A percentile compares a stretch with the other conserved stretches of the same genome.
Conservation (phyloP, 768 basidiomycete species). For the Pilatotrama ljubarskyi region DNA sequence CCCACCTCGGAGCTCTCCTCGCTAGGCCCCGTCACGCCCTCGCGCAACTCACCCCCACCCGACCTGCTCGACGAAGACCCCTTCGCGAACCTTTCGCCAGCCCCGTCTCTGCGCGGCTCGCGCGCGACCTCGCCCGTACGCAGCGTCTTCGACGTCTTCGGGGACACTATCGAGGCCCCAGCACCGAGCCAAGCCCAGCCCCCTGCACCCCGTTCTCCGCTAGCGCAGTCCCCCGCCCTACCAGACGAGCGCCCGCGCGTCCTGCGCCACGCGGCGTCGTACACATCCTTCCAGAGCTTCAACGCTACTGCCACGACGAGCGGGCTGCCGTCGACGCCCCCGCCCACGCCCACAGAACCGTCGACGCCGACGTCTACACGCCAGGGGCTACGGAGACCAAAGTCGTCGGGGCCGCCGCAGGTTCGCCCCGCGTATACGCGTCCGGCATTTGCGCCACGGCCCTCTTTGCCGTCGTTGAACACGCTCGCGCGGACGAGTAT, state of each 20-base stretch:
- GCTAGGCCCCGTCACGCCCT: slow-evolving; percentile 17
- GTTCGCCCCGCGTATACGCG: slow-evolving; percentile 42
- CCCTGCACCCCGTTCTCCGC: slow-evolving; percentile 21
- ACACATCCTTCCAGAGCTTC: slow-evolving; percentile 12
- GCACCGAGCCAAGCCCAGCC: not conserved
- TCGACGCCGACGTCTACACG: slow-evolving; percentile 5
- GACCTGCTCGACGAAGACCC: slow-evolving; percentile 70
- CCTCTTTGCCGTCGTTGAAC: slow-evolving; percentile 45
- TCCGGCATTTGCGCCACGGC: slow-evolving; percentile 42
- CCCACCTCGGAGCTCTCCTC: slow-evolving; percentile 17
- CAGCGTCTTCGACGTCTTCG: slow-evolving; percentile 16
- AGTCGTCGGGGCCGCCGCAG: slow-evolving; percentile 37
- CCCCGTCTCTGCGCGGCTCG: slow-evolving; percentile 21
- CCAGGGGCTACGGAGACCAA: slow-evolving; percentile 29
- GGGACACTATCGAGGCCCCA: not conserved
- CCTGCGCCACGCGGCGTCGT: slow-evolving; percentile 12
- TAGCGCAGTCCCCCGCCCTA: slow-evolving; percentile 12
- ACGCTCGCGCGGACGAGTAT: slow-evolving; percentile 40
- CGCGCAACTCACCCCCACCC: slow-evolving; percentile 33
- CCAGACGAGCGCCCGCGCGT: not conserved
- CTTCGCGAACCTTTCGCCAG: slow-evolving; percentile 58
- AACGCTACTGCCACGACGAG: not conserved
- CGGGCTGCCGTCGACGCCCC: slow-evolving; percentile 14
- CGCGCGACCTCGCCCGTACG: slow-evolving; percentile 21
- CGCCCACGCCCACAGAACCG: slow-evolving; percentile 22